These are phyloP conservation scores for Gomphus sp. DNA, from an alignment of 1,284 basidiomycete species.

Conservation along the genomic window DNA sequence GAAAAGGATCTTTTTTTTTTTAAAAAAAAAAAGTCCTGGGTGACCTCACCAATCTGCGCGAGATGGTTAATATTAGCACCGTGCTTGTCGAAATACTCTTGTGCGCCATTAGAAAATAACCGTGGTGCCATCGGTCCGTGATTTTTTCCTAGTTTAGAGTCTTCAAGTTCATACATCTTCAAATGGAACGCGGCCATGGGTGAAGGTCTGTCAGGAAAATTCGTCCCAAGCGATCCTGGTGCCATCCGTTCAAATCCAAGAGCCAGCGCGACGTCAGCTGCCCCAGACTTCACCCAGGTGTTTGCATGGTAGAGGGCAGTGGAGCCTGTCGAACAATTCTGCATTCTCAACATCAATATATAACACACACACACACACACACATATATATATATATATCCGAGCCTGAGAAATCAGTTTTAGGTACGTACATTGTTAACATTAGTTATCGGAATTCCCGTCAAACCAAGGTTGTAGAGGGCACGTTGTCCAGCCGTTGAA, in stretches of 20 bases:
- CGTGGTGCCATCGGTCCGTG: constrained; percentile 65
- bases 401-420: neutral
- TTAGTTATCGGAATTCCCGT: constrained; percentile 83
- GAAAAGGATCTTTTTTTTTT: neutral
- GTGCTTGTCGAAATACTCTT: constrained; percentile 72
- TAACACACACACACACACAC: too few relatives aligned
- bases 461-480: constrained; percentile 80
- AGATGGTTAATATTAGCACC: constrained; percentile 63
- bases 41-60: constrained; percentile 59
- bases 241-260: constrained; percentile 85
- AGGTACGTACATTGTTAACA: constrained; percentile 51
- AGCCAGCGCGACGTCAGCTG: constrained; percentile 70
- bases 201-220: constrained; percentile 59
- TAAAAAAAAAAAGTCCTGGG: too few relatives aligned
- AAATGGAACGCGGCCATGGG: constrained; percentile 44
- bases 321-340: constrained; percentile 71
- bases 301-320: constrained; percentile 67
- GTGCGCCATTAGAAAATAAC: constrained; percentile 71
- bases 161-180: constrained; percentile 44
- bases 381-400: neutral
- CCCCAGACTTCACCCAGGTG: constrained; percentile 57
- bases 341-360: neutral
- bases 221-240: constrained; percentile 65
- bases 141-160: constrained; percentile 42
- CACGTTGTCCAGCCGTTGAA: constrained; percentile 68